Base-by-base conservation (phyloP, 1,284 basidiomycete genomes). In the Melampsora medusae region DNA sequence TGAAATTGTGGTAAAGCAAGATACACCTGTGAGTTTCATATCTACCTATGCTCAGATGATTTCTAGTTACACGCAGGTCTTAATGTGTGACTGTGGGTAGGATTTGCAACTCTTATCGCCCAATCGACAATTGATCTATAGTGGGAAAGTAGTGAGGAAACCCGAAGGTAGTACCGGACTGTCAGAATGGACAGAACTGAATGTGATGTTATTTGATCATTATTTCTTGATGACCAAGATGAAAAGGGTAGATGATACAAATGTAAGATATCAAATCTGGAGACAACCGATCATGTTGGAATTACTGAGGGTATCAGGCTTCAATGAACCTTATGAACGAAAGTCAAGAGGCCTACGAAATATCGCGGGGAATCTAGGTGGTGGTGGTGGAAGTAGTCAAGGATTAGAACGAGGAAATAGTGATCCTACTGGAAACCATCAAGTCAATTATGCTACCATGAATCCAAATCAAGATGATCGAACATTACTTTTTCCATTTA, bases 121-220 rank as follows among this genome's bases (percentile, higher is more conserved):
- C 17, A 67, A 74, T 22, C 49, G 72, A 14, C 64, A 67, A 49
- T 53, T 74, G 35, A 31, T 96, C 48, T 89, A 93, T 80, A 88
- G 90, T 1, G 90, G 93, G 19, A 92, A 90, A 80, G 84, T 96
- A 19, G 86, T 91, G 73, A 87, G 92, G 60, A 92, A 94, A 80
- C 90, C 92, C 17, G 93, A 96, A 77, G 90, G 88, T n/a, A 70
- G 77, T 1, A 76, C 78, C 3, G 78, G 74, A 14, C 74, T 78
- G 28, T 71, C 87, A 79, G 90, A 89, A 38, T 94, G 92, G 91
- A 90, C 88, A 62, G 93, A 97, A 80, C 85, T 95, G 2, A 90
- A 90, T 79, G 90, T 93, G 3, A 86, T 97, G 76, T 85, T 97
- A 4, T 96, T 97, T 82, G 95, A 97, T 82, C 92, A 96, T 82